phyloP scores from a whole-genome alignment of 2,329 filamentous ascomycete genomes.

The Fusarium dimerum region DNA sequence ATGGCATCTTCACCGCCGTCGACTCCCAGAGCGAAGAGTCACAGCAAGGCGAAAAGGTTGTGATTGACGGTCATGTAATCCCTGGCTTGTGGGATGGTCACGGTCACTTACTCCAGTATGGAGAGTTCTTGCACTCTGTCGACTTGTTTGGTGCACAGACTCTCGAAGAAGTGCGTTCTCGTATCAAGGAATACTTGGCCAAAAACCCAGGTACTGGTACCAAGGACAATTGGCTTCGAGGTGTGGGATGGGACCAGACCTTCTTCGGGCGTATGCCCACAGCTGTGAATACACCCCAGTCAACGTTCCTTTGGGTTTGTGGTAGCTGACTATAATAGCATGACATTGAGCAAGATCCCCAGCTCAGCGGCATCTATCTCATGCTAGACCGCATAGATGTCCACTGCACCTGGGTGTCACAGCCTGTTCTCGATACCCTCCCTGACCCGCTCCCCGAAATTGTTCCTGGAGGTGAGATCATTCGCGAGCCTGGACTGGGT shows the following conservation, averaged over 20 bases:
- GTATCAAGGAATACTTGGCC: constrained; percentile 53
- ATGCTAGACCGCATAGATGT: constrained; percentile 72
- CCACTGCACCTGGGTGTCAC: constrained; percentile 70
- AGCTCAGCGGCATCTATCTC: constrained; percentile 58
- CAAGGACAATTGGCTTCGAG: constrained; percentile 61
- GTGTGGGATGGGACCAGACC: constrained; percentile 72
- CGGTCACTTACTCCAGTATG: constrained; percentile 66
- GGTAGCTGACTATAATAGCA: constrained; percentile 34
- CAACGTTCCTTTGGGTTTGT: constrained; percentile 25
- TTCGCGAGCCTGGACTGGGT: constrained; percentile 61
- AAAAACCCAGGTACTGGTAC: constrained; percentile 53
- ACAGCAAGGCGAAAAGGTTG: constrained; percentile 23
- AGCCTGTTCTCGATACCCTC: constrained; percentile 62
- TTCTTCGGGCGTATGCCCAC: constrained; percentile 65
- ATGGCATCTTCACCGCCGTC: constrained; percentile 53
- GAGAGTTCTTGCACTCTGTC: constrained; percentile 66
- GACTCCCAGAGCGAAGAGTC: constrained; percentile 34
- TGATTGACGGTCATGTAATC: constrained; percentile 53
- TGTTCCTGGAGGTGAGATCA: constrained; percentile 64
- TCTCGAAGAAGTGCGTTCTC: constrained; percentile 53
- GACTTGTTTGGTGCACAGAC: constrained; percentile 62
- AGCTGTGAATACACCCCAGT: constrained; percentile 43
- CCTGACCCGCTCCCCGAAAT: constrained; percentile 52
- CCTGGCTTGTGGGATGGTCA: constrained; percentile 73
- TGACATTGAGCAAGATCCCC: constrained; percentile 54